These are phyloP conservation scores for Telfairia occidentalis DNA, from an alignment of 331 rosid genomes.

Conservation along the genomic window DNA sequence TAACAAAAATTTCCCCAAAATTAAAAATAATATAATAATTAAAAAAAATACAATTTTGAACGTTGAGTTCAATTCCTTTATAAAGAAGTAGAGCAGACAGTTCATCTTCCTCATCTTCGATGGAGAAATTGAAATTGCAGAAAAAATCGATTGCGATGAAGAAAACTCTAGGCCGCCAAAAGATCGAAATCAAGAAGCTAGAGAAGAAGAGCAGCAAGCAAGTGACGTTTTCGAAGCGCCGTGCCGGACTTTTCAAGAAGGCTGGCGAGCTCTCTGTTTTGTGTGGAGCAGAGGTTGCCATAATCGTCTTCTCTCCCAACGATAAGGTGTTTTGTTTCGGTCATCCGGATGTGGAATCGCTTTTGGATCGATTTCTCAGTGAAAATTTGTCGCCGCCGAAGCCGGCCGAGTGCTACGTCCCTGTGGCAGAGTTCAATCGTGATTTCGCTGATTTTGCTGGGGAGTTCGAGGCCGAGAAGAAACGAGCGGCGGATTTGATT, in stretches of 20 bases:
- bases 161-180: neutral
- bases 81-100: neutral
- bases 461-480: neutral
- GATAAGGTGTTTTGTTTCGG: neutral
- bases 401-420: neutral
- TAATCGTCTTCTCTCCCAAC: neutral
- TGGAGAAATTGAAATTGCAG: neutral
- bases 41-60: too few species aligned
- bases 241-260: conserved; percentile 3
- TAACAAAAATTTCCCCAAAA: too few species aligned
- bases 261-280: conserved; percentile 2
- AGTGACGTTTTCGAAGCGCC: conserved; percentile 1
- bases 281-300: neutral
- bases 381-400: neutral
- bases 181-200: neutral
- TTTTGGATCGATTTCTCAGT: neutral
- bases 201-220: conserved; percentile 5
- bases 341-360: neutral
- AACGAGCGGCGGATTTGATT: neutral
- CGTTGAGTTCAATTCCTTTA: neutral
- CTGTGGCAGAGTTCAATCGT: neutral
- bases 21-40: too few species aligned
- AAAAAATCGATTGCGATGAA: neutral
- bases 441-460: neutral
- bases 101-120: neutral